Conservation (phyloP, 192 early-diverging fungal genomes). For the Coemansia sp. region DNA sequence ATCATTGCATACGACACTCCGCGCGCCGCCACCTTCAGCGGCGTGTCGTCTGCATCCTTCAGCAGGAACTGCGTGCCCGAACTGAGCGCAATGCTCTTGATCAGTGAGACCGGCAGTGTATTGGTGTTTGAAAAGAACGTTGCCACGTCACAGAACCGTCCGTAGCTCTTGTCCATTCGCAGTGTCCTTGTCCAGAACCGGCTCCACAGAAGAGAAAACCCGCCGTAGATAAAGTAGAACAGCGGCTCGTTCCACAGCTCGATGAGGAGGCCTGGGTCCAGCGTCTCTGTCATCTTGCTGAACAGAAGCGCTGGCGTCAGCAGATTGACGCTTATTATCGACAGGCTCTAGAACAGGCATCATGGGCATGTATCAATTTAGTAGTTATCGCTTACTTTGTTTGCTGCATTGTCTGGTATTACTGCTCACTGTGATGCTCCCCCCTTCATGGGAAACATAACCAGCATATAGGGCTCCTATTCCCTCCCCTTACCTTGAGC, state of each 20-base stretch:
- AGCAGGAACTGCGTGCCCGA: slow-evolving; percentile 47
- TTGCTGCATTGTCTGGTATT: no score
- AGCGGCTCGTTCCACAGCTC: slow-evolving; percentile 74
- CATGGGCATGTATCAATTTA: no score
- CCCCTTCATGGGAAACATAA: background rate
- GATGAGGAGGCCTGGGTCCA: slow-evolving; percentile 61
- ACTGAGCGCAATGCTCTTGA: slow-evolving; percentile 62
- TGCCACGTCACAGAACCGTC: slow-evolving; percentile 63
- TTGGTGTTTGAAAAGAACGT: slow-evolving; percentile 75
- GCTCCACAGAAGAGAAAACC: slow-evolving; percentile 47
- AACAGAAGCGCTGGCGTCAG: slow-evolving; percentile 77
- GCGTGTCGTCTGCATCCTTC: slow-evolving; percentile 47
- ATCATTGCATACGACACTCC: slow-evolving; percentile 80
- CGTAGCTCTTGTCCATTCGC: slow-evolving; percentile 55
- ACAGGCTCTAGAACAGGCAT: slow-evolving; percentile 39
- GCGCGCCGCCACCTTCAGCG: slow-evolving; percentile 54
- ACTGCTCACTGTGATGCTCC: background rate
- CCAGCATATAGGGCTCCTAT: background rate
- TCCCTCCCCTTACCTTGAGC: slow-evolving; percentile 45
- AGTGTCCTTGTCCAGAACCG: slow-evolving; percentile 40
- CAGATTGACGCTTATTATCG: slow-evolving; percentile 66
- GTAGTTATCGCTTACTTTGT: no score
- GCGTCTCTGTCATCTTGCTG: slow-evolving; percentile 68
- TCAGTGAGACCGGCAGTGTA: slow-evolving; percentile 67
- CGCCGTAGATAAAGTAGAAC: slow-evolving; percentile 55